phyloP scores from a whole-genome alignment of 202 grass and related monocot genomes.

The Brachypodium distachyon region DNA sequence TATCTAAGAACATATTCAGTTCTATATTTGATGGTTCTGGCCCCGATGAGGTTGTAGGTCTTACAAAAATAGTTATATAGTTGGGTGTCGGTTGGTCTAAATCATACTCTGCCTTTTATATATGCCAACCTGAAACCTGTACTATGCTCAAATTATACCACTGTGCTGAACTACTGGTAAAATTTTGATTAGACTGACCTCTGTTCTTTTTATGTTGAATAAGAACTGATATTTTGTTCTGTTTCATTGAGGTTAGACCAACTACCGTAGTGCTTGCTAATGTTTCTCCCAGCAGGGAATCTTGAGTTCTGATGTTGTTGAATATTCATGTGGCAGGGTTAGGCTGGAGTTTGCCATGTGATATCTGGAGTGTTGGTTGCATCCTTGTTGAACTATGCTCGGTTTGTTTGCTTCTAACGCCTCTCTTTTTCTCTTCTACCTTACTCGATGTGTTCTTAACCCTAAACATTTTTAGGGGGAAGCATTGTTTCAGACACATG shows the following conservation, averaged over 20 bases:
- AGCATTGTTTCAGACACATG: slow-evolving; percentile 92
- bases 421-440: slow-evolving; percentile 13
- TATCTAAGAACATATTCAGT: slow-evolving; percentile 12
- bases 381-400: slow-evolving; percentile 82
- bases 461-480: slow-evolving; percentile 46
- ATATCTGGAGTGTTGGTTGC: slow-evolving; percentile 93
- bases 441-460: slow-evolving; percentile 29
- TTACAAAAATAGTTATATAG: not conserved
- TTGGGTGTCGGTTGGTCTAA: not conserved
- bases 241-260: slow-evolving; percentile 4
- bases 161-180: not conserved
- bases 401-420: slow-evolving; percentile 42
- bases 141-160: not conserved
- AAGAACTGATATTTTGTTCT: not conserved
- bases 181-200: not conserved
- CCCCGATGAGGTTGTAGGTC: not conserved
- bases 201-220: slow-evolving; percentile 14
- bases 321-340: slow-evolving; percentile 47
- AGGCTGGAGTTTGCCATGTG: slow-evolving; percentile 90
- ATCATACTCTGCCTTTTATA: not conserved
- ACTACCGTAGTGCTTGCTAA: not conserved
- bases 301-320: slow-evolving; percentile 20
- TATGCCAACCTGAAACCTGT: not conserved
- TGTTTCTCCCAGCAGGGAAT: not conserved
- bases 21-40: not conserved